phyloP scores from a whole-genome alignment of 768 basidiomycete genomes.

The Pleurotus salmoneostramineus region DNA sequence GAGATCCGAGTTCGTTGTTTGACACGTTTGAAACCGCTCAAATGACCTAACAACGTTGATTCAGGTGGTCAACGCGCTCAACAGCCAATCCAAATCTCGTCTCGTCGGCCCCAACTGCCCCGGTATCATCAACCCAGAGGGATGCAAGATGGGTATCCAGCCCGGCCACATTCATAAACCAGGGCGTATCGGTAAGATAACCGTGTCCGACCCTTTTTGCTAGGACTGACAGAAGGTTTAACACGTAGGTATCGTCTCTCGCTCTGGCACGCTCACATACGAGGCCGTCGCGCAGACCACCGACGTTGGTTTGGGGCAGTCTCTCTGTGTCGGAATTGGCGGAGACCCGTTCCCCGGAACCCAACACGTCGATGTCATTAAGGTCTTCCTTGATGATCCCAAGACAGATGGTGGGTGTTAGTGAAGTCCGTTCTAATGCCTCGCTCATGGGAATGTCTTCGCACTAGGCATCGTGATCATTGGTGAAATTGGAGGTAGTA shows the following conservation, averaged over 20 bases:
- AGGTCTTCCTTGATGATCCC: slow-evolving; percentile 92
- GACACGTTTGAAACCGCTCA: neutral
- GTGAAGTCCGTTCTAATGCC: neutral
- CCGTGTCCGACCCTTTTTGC: neutral
- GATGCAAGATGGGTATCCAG: slow-evolving; percentile 99
- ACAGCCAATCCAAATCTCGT: slow-evolving; percentile 89
- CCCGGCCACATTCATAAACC: slow-evolving; percentile 97
- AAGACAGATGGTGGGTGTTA: slow-evolving; percentile 74
- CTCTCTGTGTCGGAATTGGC: slow-evolving; percentile 94
- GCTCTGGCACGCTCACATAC: slow-evolving; percentile 95
- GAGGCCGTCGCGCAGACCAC: slow-evolving; percentile 99
- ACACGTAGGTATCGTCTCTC: slow-evolving; percentile 80
- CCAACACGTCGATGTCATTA: slow-evolving; percentile 92
- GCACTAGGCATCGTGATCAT: slow-evolving; percentile 88
- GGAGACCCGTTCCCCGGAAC: slow-evolving; percentile 98
- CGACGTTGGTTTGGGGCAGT: slow-evolving; percentile 92
- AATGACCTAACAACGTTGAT: neutral
- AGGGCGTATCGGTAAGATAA: slow-evolving; percentile 81
- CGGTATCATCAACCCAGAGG: slow-evolving; percentile 93
- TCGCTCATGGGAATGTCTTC: neutral
- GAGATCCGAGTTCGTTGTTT: slow-evolving; percentile 73
- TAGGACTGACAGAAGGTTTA: neutral
- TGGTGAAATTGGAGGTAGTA: slow-evolving; percentile 97
- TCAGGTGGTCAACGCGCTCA: slow-evolving; percentile 90
- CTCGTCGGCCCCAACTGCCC: slow-evolving; percentile 99